Percentiles rank a stretch among this genome's conserved stretches.
These are phyloP conservation scores for Beverwykella pulmonaria DNA, from an alignment of 495 filamentous ascomycete species.

Conservation along the genomic window DNA sequence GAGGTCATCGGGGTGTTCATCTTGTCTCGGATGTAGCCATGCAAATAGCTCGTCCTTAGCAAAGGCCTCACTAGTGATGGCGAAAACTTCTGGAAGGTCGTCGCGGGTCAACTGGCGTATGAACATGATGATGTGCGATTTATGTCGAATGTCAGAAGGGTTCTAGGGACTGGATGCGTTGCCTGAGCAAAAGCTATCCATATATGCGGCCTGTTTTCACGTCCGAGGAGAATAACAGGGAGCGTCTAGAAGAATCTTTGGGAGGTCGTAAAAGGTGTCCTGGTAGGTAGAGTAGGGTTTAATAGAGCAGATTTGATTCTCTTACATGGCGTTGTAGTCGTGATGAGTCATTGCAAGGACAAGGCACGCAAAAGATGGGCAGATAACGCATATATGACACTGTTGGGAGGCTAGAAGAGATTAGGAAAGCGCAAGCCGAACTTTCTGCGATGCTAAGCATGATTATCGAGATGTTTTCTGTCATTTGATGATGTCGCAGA, in stretches of 20 bases:
- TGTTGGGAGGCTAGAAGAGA: neutral
- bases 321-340: neutral
- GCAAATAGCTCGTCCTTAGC: constrained; percentile 12
- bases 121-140: constrained; percentile 10
- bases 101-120: constrained; percentile 10
- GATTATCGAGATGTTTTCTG: too few relatives aligned
- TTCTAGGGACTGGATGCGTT: too few relatives aligned
- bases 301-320: too few relatives aligned
- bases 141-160: neutral
- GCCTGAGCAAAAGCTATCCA: too few relatives aligned
- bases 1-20: constrained; percentile 29
- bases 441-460: too few relatives aligned
- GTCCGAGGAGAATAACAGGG: too few relatives aligned
- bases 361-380: neutral
- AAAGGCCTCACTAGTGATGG: constrained; percentile 17
- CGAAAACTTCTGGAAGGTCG: constrained; percentile 10
- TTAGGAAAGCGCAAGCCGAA: neutral
- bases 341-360: neutral
- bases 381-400: neutral
- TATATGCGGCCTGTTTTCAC: too few relatives aligned
- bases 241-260: too few relatives aligned
- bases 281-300: too few relatives aligned
- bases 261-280: too few relatives aligned
- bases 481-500: neutral
- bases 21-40: constrained; percentile 23